phyloP scores from a whole-genome alignment of 768 basidiomycete genomes.

The Hemileccinum impolitum region DNA sequence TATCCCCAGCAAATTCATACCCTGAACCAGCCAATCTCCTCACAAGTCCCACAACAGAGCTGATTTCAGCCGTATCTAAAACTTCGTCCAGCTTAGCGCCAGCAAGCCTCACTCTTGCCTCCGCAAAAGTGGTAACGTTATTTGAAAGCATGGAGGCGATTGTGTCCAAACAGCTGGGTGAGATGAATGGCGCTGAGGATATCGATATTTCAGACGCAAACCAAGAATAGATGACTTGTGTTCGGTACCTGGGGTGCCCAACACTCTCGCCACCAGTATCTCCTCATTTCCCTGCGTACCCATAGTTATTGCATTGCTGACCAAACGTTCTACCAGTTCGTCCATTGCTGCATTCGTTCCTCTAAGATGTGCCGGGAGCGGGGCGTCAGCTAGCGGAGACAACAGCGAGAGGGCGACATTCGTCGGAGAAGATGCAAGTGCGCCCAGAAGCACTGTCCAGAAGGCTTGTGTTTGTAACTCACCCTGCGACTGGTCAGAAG shows the following conservation, averaged over 20 bases:
- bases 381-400: constrained; percentile 35
- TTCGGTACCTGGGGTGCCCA: constrained; percentile 19
- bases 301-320: constrained; percentile 1
- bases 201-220: not conserved
- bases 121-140: constrained; percentile 11
- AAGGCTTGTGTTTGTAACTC: constrained; percentile 13
- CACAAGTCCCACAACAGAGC: constrained; percentile 9
- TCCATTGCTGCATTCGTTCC: constrained; percentile 47
- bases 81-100: constrained; percentile 5
- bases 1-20: constrained; percentile 18
- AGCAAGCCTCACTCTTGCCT: constrained; percentile 11
- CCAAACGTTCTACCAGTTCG: constrained; percentile 30
- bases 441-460: constrained; percentile 38
- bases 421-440: constrained; percentile 33
- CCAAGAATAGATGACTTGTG: not conserved
- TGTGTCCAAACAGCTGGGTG: constrained; percentile 13
- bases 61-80: not conserved
- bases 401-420: constrained; percentile 38
- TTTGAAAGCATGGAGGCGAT: constrained; percentile 18
- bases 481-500: constrained; percentile 5
- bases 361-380: constrained; percentile 44
- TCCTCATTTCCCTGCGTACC: not conserved
- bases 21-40: constrained; percentile 16
- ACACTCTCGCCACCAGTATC: constrained; percentile 3
- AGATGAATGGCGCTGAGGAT: constrained; percentile 21